Evolutionary conservation across 2,329 filamentous ascomycete species (phyloP), one percentile per base, ranked within the genome.

Genomic region (Rasamsonia emersonii): DNA sequence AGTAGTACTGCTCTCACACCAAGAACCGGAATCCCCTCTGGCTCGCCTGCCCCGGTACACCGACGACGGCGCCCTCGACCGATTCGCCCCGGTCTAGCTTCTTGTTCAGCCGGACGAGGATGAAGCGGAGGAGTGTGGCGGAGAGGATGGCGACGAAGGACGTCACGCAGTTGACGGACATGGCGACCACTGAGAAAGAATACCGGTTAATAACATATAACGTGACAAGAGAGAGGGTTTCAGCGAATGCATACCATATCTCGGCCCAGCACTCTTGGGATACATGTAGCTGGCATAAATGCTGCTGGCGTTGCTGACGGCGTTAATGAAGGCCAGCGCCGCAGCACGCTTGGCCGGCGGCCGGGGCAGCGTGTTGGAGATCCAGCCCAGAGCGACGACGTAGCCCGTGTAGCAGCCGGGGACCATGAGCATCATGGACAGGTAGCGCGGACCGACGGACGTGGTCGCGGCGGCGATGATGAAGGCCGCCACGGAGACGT

Each of bases 241-340:
- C 46, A 54, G 4, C n/a, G 9, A 9, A 11, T 11, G 46, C 49
- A 15, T 51, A 60, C 53, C 39, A 37, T 62, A 65, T 16, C 58
- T 46, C 6, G 62, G 61, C 4, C 46, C 53, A 24, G 57, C 54
- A 14, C 43, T 48, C 38, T 72, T 62, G 10, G 71, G 71, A 44
- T 83, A 84, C 67, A 82, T 72, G 45, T 81, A 82, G 35, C 65
- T 70, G 1, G 77, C 75, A 47, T 80, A 86, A 42, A 88, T 86
- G 28, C 70, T 76, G 24, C 73, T 74, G 8, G 70, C 21, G 16
- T 54, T 61, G 2, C 50, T 49, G 8, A 56, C 44, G 3, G 53
- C 46, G 25, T 62, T 61, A 17, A 61, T 56, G 28, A 60, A 54
- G 3, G 54, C 53, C 10, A 61, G 25, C 0, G 51, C 45, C 0